phyloP scores from a whole-genome alignment of 495 filamentous ascomycete genomes.

The Neurospora tetrasperma region DNA sequence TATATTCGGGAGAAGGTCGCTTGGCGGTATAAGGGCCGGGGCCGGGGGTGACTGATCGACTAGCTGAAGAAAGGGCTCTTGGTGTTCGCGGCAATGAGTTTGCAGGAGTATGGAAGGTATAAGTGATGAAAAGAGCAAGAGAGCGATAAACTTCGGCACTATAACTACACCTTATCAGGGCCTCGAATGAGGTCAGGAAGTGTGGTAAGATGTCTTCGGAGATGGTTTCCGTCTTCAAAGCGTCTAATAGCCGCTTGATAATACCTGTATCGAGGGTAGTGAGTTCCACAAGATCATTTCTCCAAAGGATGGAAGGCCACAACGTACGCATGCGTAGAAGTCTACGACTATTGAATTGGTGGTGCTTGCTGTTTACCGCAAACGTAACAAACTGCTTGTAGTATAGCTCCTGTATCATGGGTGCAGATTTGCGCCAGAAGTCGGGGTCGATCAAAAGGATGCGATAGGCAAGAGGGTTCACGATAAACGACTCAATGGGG shows the following conservation, averaged over 20 bases:
- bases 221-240: conserved; percentile 75
- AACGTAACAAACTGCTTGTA: conserved; percentile 86
- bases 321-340: conserved; percentile 81
- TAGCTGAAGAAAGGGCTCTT: conserved; percentile 28
- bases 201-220: conserved; percentile 55
- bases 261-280: conserved; percentile 48
- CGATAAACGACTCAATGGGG: conserved; percentile 79
- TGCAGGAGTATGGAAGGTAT: conserved; percentile 63
- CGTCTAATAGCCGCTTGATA: conserved; percentile 80
- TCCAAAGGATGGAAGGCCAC: not conserved
- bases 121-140: conserved; percentile 88
- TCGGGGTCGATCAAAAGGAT: conserved; percentile 87
- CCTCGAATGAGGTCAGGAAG: conserved; percentile 67
- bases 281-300: conserved; percentile 7
- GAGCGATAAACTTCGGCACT: conserved; percentile 75
- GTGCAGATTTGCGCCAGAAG: conserved; percentile 71
- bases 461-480: conserved; percentile 89
- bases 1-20: conserved; percentile 24
- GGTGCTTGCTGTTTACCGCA: conserved; percentile 73
- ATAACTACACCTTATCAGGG: conserved; percentile 65
- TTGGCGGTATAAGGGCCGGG: conserved; percentile 18
- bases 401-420: conserved; percentile 70
- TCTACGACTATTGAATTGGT: conserved; percentile 80
- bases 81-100: conserved; percentile 43
- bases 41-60: conserved; percentile 28